Percentiles rank a stretch among this genome's conserved stretches.
Conservation (phyloP, 1,139 yeast genomes). For the Arxiozyma slooffiae region DNA sequence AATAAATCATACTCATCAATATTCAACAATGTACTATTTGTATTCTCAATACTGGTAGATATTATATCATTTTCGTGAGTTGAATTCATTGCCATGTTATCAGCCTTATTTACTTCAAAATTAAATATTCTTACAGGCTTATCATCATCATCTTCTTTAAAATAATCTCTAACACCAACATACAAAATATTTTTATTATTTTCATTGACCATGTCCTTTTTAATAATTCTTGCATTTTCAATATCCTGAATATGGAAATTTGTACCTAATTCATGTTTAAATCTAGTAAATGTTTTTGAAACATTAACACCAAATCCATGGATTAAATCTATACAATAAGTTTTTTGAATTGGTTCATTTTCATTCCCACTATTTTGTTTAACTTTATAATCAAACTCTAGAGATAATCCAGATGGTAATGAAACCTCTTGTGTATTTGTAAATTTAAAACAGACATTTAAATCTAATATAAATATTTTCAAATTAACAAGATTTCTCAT, state of each 20-base stretch:
- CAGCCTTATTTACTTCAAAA: neutral
- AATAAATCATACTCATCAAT: slow-evolving; percentile 24
- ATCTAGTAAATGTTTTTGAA: slow-evolving; percentile 3
- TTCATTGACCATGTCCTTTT: neutral
- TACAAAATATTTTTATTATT: neutral
- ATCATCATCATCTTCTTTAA: neutral
- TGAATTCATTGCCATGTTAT: neutral
- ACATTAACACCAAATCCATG: slow-evolving; percentile 3
- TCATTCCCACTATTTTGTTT: neutral
- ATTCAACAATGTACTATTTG: slow-evolving; percentile 1
- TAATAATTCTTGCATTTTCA: neutral
- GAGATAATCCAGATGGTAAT: neutral
- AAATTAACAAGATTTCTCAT: neutral
- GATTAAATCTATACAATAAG: neutral
- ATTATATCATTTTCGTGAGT: slow-evolving; percentile 4
- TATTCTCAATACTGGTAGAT: slow-evolving; percentile 1
- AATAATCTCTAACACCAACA: neutral
- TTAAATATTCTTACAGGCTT: neutral
- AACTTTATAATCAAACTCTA: neutral
- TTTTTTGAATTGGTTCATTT: neutral
- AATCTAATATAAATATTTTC: slow-evolving; percentile 6
- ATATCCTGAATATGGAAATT: neutral
- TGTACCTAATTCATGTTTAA: slow-evolving; percentile 2
- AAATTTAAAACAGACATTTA: slow-evolving; percentile 10
- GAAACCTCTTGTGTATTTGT: neutral